Evolutionary conservation across 306 rosid species (phyloP), one percentile per base, ranked within the genome.

Genomic region (Cicer judaicum): DNA sequence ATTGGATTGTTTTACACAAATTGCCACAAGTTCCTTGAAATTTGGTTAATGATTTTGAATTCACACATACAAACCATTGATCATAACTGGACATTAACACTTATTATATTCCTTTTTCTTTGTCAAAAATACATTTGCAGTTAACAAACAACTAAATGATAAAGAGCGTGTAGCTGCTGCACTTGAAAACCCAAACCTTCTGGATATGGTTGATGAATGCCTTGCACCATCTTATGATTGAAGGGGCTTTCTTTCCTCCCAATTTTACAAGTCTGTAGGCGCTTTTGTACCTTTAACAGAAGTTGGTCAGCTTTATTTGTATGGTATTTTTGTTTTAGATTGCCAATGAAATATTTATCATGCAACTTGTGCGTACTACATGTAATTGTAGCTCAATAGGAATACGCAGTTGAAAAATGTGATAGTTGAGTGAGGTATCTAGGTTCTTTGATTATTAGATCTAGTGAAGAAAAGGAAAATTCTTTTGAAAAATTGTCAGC

Each of bases 91-190:
- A 56, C 14, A 8, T 24, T 62, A 5, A 4, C 16, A 8, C 73
- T 6, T 19, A 2, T 14, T 18, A 16, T 63, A 46, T 68, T 69
- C 14, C 13, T 44, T 55, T 24, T 41, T 70, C 12, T 63, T 68
- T 8, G 36, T 48, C 5, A 24, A 77, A 56, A 70, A 8, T 71
- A 16, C 42, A 36, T 70, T 29, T 83, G 80, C 98, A 90, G 98
- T 95, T 80, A 92, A 95, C 78, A 95, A 92, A 78, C 98, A 92
- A 81, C 87, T 92, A 82, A 95, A 90, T 68, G 98, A 92, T 84
- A 95, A 92, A 84, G 99, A 95, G 63, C 88, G 98, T 49, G 93
- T 90, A 53, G 96, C 97, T 55, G 98, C 98, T 7, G 98, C 99
- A 13, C 76, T 95, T 86, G 99, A 95, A 75, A 95, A 92, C 59